Evolutionary conservation across 805 yeast species (phyloP).

Genomic region (Teunomyces kruisii): DNA sequence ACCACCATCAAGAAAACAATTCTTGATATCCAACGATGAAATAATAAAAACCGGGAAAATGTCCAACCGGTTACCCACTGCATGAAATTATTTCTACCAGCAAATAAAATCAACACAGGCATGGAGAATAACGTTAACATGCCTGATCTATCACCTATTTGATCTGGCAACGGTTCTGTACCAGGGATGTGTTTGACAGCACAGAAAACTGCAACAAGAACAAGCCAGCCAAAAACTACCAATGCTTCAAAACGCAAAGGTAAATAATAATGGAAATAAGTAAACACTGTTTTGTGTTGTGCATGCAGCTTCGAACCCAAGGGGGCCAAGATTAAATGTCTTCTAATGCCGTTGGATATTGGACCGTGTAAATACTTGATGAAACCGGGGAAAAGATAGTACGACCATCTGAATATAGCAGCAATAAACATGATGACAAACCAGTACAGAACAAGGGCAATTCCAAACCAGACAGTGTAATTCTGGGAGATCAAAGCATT

Average conservation of each 20-base stretch:
- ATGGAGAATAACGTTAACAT: constrained; percentile 42
- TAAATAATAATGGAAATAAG: not conserved
- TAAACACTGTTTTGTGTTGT: constrained; percentile 1
- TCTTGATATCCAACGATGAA: constrained; percentile 39
- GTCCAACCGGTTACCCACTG: constrained; percentile 61
- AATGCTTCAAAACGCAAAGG: constrained; percentile 30
- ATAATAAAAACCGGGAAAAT: constrained; percentile 38
- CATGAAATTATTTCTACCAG: constrained; percentile 62
- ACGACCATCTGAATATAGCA: constrained; percentile 22
- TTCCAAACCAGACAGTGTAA: constrained; percentile 30
- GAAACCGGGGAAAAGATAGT: constrained; percentile 20
- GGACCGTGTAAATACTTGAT: constrained; percentile 17
- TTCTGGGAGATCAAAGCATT: constrained; percentile 21
- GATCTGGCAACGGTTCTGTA: constrained; percentile 11
- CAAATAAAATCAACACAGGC: constrained; percentile 57
- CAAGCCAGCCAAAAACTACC: constrained; percentile 18
- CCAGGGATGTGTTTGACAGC: constrained; percentile 8
- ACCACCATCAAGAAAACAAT: constrained; percentile 2
- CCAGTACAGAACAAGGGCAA: constrained; percentile 39
- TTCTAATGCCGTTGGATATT: constrained; percentile 17
- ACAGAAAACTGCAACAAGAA: constrained; percentile 14
- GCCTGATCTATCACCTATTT: constrained; percentile 52
- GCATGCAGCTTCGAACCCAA: constrained; percentile 12
- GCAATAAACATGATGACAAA: constrained; percentile 36
- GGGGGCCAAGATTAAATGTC: constrained; percentile 18